These are phyloP conservation scores for Ophiostoma sp. DNA, from an alignment of 2,329 filamentous ascomycete genomes.

Conservation along the genomic window DNA sequence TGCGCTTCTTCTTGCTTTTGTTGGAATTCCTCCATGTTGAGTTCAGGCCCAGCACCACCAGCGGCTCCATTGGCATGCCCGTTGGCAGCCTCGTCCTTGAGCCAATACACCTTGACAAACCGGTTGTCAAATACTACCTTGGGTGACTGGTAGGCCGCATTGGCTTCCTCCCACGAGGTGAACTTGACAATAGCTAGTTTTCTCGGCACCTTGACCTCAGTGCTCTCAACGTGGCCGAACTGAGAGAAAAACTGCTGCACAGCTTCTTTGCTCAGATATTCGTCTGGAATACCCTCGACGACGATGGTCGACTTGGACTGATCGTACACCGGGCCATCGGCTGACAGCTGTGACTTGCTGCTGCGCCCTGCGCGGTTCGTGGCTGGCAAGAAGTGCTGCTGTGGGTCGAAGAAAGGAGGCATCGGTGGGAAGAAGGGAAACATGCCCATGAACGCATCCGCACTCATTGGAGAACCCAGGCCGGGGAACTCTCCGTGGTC, in stretches of 20 bases:
- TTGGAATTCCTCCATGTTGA: slow-evolving; percentile 65
- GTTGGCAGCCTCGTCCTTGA: slow-evolving; percentile 45
- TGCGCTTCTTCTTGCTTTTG: slow-evolving; percentile 68
- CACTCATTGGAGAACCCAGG: not conserved
- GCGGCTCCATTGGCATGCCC: slow-evolving; percentile 24
- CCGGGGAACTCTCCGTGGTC: slow-evolving; percentile 47
- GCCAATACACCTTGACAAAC: slow-evolving; percentile 81
- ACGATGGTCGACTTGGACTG: slow-evolving; percentile 62
- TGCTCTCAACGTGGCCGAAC: slow-evolving; percentile 60
- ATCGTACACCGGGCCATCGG: slow-evolving; percentile 58
- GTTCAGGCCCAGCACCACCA: slow-evolving; percentile 41
- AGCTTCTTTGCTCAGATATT: slow-evolving; percentile 59
- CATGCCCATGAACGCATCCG: not conserved
- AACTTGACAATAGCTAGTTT: slow-evolving; percentile 65
- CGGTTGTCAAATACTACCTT: slow-evolving; percentile 80
- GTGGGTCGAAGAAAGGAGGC: not conserved
- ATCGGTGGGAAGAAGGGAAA: slow-evolving; percentile 10
- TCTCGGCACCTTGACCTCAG: slow-evolving; percentile 62
- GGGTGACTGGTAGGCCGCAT: slow-evolving; percentile 66
- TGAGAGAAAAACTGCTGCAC: slow-evolving; percentile 65
- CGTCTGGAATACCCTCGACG: slow-evolving; percentile 70
- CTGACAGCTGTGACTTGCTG: slow-evolving; percentile 48
- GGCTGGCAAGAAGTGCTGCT: not conserved
- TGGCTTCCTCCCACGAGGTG: slow-evolving; percentile 59
- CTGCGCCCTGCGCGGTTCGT: not conserved